Base-by-base conservation (phyloP, 2,329 filamentous ascomycete genomes). In the Fusarium buharicum region DNA sequence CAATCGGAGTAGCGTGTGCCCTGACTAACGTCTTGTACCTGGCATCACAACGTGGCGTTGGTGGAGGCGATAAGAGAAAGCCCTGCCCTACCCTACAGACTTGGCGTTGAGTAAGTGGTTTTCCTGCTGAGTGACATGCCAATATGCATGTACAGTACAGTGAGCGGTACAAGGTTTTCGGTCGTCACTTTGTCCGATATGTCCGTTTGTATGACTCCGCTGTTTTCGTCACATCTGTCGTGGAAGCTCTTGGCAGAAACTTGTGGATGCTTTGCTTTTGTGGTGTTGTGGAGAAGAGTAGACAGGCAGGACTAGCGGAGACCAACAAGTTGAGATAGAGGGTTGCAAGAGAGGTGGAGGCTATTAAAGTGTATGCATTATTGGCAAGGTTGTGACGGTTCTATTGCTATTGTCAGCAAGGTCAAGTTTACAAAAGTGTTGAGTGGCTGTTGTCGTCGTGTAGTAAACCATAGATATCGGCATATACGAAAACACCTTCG, bases 41-140 rank as follows among this genome's bases (percentile, higher is more conserved):
- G 65, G 51, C 65, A 67, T 56, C 57, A 51, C 47, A 62, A 64
- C 65, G 65, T 68, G 65, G 65, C 57, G 37, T 22, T 38, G 30
- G 56, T 60, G 59, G 50, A 61, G 45, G 38, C 34, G 36, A 37
- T 8, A 47, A 11, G 47, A 27, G 46, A 38, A 54, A 59, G 43
- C 43, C 58, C 46, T 64, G 57, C 55, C 57, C 57, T 60, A 40
- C 22, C 49, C 31, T 50, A 43, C 20, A 64, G 45, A 50, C 24
- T 24, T 28, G 45, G 45, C 17, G 17, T 13, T 13, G 13, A 31
- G n/a, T 12, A 17, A 28, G n/a, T 62, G 37, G 12, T 2, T 16
- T 14, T 39, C 44, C 28, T 37, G 50, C 28, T 41, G 43, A 44
- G 33, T 58, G 58, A 59, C 27, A 59, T 36, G 50, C 45, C 24